Percentiles rank a stretch among this genome's conserved stretches.
Evolutionary conservation across 805 yeast genomes (phyloP).

Genomic region (Schizosaccharomyces japonicus): DNA sequence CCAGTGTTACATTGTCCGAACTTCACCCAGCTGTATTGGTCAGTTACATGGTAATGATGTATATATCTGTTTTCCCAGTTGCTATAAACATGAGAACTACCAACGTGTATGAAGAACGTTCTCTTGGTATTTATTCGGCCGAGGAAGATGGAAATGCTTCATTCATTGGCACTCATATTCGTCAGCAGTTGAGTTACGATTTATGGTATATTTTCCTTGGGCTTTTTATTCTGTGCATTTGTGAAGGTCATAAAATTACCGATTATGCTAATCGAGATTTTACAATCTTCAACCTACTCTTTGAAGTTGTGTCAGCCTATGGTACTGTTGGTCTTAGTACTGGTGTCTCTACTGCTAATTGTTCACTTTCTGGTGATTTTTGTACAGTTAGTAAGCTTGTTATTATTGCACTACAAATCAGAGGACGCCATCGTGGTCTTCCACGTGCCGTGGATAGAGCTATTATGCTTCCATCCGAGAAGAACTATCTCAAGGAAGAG

Average conservation of each 20-base stretch:
- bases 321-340: slow-evolving; percentile 87
- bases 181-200: slow-evolving; percentile 81
- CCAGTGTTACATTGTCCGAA: slow-evolving; percentile 40
- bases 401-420: slow-evolving; percentile 66
- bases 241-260: slow-evolving; percentile 44
- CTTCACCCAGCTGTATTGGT: slow-evolving; percentile 85
- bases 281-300: slow-evolving; percentile 46
- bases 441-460: slow-evolving; percentile 90
- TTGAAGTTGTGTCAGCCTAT: slow-evolving; percentile 82
- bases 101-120: slow-evolving; percentile 92
- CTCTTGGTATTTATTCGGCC: slow-evolving; percentile 56
- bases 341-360: slow-evolving; percentile 45
- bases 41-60: slow-evolving; percentile 90
- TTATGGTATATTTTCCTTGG: slow-evolving; percentile 83
- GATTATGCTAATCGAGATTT: slow-evolving; percentile 18
- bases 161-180: slow-evolving; percentile 65
- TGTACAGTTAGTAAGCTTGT: slow-evolving; percentile 55
- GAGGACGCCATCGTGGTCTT: slow-evolving; percentile 91
- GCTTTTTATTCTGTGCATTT: slow-evolving; percentile 61
- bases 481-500: slow-evolving; percentile 1
- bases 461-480: slow-evolving; percentile 31
- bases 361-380: slow-evolving; percentile 57
- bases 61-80: slow-evolving; percentile 81
- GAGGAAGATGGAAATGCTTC: slow-evolving; percentile 15
- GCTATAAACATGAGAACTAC: slow-evolving; percentile 93